These are phyloP conservation scores for Populus tomentosa DNA, from an alignment of 441 rosid genomes.

Conservation along the genomic window DNA sequence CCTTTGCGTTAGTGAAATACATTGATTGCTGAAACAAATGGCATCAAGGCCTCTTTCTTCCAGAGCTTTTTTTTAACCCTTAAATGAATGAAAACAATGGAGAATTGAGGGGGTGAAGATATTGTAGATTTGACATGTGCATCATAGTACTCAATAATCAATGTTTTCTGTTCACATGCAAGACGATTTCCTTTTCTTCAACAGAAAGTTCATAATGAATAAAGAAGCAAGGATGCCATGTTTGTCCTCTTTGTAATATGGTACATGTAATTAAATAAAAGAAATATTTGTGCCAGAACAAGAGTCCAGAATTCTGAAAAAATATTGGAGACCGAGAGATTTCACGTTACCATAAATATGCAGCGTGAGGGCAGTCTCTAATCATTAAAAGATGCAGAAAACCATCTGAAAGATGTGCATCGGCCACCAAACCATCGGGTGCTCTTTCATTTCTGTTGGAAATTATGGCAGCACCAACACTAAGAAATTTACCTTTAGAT, in stretches of 20 bases:
- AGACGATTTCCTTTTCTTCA: background rate
- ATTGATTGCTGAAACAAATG: too few relatives aligned
- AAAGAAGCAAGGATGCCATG: background rate
- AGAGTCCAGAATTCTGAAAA: background rate
- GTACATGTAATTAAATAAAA: background rate
- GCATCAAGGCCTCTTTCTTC: too few relatives aligned
- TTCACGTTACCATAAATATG: constrained; percentile 64
- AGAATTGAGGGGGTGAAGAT: background rate
- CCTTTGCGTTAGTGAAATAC: background rate
- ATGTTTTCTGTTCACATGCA: background rate
- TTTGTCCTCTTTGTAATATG: background rate
- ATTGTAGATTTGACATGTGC: background rate
- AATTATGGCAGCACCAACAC: constrained; percentile 85
- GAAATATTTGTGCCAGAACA: background rate
- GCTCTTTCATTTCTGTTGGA: constrained; percentile 89
- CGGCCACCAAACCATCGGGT: constrained; percentile 94
- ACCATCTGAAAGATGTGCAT: constrained; percentile 94
- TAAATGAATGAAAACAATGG: background rate
- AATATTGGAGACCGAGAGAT: background rate
- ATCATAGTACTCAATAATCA: background rate
- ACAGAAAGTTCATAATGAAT: background rate
- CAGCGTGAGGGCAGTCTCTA: constrained; percentile 77
- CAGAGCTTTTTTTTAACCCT: too few relatives aligned
- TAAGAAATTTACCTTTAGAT: constrained; percentile 67
- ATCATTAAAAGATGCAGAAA: constrained; percentile 84